phyloP scores from a whole-genome alignment of 2,329 filamentous ascomycete genomes.

The Coniochaeta ligniaria region DNA sequence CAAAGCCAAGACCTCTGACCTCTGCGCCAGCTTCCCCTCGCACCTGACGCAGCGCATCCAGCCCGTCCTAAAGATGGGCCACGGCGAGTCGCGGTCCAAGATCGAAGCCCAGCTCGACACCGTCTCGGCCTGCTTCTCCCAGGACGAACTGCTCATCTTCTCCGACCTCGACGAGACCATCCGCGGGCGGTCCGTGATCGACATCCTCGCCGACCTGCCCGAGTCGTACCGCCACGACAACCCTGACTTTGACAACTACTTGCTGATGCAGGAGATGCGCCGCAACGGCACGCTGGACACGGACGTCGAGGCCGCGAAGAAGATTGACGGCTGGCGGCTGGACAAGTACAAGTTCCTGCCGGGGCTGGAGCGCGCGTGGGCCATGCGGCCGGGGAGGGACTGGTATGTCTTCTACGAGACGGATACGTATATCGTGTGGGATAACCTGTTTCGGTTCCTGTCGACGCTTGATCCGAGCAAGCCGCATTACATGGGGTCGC shows the following conservation, averaged over 20 bases:
- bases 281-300: constrained; percentile 23
- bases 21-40: constrained; percentile 19
- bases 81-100: constrained; percentile 31
- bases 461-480: constrained; percentile 36
- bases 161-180: constrained; percentile 42
- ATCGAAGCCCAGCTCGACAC: constrained; percentile 40
- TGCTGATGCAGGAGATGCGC: constrained; percentile 28
- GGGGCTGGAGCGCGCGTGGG: constrained; percentile 43
- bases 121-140: constrained; percentile 39
- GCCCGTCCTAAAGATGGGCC: constrained; percentile 39
- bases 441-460: constrained; percentile 40
- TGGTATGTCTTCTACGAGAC: constrained; percentile 52
- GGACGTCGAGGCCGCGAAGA: constrained; percentile 20
- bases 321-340: constrained; percentile 39
- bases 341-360: constrained; percentile 53
- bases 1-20: constrained; percentile 8
- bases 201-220: constrained; percentile 39
- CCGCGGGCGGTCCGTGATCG: constrained; percentile 32
- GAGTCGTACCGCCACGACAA: constrained; percentile 24
- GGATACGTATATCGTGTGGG: constrained; percentile 42
- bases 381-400: constrained; percentile 34
- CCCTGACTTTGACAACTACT: constrained; percentile 30
- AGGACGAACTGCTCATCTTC: constrained; percentile 37
- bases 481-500: constrained; percentile 41
- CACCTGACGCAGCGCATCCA: constrained; percentile 18